Conservation (phyloP, 441 rosid species). For the Pelargonium citronellum region DNA sequence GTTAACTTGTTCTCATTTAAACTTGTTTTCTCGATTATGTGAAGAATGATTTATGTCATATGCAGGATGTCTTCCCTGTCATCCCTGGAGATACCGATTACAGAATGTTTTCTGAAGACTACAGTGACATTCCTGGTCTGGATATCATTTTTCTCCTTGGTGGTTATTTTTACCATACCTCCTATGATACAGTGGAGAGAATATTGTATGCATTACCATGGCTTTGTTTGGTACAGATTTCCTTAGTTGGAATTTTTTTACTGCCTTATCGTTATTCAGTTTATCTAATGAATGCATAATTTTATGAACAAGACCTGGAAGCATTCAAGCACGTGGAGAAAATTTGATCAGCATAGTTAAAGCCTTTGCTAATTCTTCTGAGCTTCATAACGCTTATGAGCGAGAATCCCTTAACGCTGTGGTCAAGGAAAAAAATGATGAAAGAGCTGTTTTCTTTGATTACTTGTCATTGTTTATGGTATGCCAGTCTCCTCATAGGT, state of each 20-base stretch:
- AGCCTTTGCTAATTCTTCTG: constrained; percentile 74
- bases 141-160: constrained; percentile 95
- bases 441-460: constrained; percentile 88
- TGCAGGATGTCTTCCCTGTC: constrained; percentile 85
- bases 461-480: constrained; percentile 80
- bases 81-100: constrained; percentile 97
- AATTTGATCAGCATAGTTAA: constrained; percentile 67
- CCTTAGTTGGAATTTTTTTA: constrained; percentile 22
- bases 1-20: not conserved
- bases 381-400: constrained; percentile 53
- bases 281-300: constrained; percentile 31
- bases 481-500: constrained; percentile 15
- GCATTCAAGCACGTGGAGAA: constrained; percentile 98
- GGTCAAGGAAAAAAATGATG: constrained; percentile 38
- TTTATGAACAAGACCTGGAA: constrained; percentile 80
- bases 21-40: not conserved
- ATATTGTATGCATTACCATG: constrained; percentile 77
- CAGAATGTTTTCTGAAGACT: constrained; percentile 89
- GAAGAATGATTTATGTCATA: constrained; percentile 9
- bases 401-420: constrained; percentile 40
- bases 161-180: constrained; percentile 97
- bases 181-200: constrained; percentile 90
- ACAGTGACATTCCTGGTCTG: constrained; percentile 87
- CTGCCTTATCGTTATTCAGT: constrained; percentile 26
- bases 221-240: constrained; percentile 51